Evolutionary conservation across 768 basidiomycete genomes (phyloP), one percentile per base, ranked within the genome.

Genomic region (Fibroporia radiculosa): DNA sequence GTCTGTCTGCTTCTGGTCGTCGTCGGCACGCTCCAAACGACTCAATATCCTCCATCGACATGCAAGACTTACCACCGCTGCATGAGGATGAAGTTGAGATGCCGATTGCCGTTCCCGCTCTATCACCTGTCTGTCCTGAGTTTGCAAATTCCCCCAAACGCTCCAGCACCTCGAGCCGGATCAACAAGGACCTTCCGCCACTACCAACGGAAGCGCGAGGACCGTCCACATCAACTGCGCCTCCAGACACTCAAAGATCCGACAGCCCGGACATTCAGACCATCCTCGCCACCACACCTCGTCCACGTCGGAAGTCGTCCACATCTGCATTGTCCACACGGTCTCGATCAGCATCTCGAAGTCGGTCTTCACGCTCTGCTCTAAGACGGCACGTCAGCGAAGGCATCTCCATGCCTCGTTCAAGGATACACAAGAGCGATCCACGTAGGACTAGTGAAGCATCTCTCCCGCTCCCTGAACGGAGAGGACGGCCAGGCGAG

Each of bases 261-360:
- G 49, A 52, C 18, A 64, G 63, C 39, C 65, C 65, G 0, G 65
- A 66, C 44, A 62, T 66, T 23, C 38, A 47, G 6, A 48, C 49
- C 2, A 60, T 62, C 40, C 54, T 66, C 16, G 59, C 64, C 4
- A 37, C 50, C 4, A 66, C 65, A 6, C 64, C 64, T 4, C 55
- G 60, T 10, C 56, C 63, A 10, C 55, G 58, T 7, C 59, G 61
- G 12, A 53, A 53, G 35, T 53, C 54, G 3, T 57, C 59, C 6
- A 51, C 40, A 19, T 60, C 60, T 0, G 45, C 51, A 25, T 42
- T 53, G 12, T 53, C 58, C 4, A 45, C 48, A 1, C 43, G 33
- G 19, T 54, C 56, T 5, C 42, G 53, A 6, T 61, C 60, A 27
- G 33, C 50, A 3, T 58, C 62, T 7, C 53, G 53, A 3, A 52